A percentile compares a stretch with the other conserved stretches of the same genome.
Evolutionary conservation across 108 stramenopile genomes (phyloP).

Genomic region (Pseudonitzschia delicatissima): DNA sequence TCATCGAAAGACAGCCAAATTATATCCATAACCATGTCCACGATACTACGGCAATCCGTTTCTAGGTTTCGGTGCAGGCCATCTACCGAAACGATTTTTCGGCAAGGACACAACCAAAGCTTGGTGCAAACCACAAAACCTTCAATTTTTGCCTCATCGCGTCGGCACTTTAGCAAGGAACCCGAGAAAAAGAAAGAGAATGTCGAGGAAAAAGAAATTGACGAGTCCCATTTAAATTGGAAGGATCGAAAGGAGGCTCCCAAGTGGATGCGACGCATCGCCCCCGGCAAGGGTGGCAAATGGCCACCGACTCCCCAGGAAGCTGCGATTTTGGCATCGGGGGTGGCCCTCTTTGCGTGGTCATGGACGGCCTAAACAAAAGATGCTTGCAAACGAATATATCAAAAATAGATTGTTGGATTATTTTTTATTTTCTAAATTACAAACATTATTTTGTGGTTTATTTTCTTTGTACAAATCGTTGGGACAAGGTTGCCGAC

Average conservation of each 20-base stretch:
- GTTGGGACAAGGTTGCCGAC: background rate
- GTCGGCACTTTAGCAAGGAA: no score
- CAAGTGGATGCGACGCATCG: constrained; percentile 33
- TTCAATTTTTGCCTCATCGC: no score
- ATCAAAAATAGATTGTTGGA: background rate
- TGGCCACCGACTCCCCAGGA: constrained; percentile 15
- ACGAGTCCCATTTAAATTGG: constrained; percentile 33
- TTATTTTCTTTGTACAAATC: background rate
- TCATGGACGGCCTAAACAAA: background rate
- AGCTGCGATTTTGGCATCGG: background rate
- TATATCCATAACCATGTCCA: no score
- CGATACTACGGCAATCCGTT: no score
- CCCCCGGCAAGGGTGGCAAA: constrained; percentile 42
- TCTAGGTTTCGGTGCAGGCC: no score
- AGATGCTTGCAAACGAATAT: background rate
- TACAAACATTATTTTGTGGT: background rate
- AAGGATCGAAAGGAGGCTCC: constrained; percentile 43
- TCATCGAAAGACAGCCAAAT: no score
- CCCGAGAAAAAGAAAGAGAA: no score
- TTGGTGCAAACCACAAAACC: no score
- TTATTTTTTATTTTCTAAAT: background rate
- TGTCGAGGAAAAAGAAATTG: no score
- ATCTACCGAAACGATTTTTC: no score
- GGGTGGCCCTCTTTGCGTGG: constrained; percentile 1
- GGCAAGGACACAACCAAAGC: no score